A percentile compares a stretch with the other conserved stretches of the same genome.
Evolutionary conservation across 495 filamentous ascomycete species (phyloP).

Genomic region (Aspergillus biplanus): DNA sequence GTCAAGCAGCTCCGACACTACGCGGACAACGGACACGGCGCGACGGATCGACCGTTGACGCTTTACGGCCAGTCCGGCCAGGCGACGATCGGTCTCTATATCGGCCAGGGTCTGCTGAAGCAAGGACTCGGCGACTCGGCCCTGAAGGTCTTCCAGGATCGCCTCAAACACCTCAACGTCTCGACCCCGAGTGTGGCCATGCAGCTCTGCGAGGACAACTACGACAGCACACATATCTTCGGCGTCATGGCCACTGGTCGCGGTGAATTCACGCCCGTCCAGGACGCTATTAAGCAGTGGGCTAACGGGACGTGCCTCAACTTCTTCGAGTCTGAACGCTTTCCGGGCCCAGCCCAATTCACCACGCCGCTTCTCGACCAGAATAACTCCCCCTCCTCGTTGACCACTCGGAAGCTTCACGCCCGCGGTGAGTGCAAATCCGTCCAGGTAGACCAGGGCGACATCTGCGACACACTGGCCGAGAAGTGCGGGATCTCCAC

Average conservation of each 20-base stretch:
- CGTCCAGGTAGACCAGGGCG: conserved; percentile 33
- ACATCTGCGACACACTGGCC: conserved; percentile 44
- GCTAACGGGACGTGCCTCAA: conserved; percentile 35
- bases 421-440: conserved; percentile 17
- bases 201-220: conserved; percentile 37
- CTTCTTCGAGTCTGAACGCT: conserved; percentile 21
- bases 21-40: conserved; percentile 22
- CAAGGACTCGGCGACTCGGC: conserved; percentile 27
- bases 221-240: conserved; percentile 34
- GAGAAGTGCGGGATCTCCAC: conserved; percentile 45
- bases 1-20: conserved; percentile 32
- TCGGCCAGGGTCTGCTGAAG: conserved; percentile 33
- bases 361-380: conserved; percentile 19
- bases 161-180: conserved; percentile 23
- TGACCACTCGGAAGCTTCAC: neutral
- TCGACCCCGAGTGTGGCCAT: conserved; percentile 31
- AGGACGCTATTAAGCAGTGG: conserved; percentile 38
- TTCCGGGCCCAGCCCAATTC: conserved; percentile 26
- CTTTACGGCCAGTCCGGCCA: conserved; percentile 27
- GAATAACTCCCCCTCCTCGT: conserved; percentile 7
- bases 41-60: conserved; percentile 17
- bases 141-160: conserved; percentile 25
- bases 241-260: conserved; percentile 37
- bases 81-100: conserved; percentile 30
- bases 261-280: conserved; percentile 34